Evolutionary conservation across 2,329 filamentous ascomycete species (phyloP), one percentile per base, ranked within the genome.

Genomic region (Coleophoma crateriformis): DNA sequence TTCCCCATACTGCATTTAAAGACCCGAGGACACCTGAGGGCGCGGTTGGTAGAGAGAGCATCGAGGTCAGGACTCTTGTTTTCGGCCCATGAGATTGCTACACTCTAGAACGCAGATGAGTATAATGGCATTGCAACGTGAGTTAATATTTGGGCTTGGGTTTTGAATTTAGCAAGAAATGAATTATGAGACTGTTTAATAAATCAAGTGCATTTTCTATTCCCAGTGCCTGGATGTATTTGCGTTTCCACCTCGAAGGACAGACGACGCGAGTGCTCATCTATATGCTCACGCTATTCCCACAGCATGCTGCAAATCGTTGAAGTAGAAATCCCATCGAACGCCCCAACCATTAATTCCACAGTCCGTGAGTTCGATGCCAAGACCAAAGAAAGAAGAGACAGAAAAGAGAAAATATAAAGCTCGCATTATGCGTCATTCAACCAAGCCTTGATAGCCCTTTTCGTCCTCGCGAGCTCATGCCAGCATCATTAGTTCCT

Each of bases 11-110:
- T 44, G 90, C 90, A 1, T 96, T 96, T 68, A 72, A 77, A 37
- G 87, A 96, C 64, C 85, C 87, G 2, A 73, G 84, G 52, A 89
- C 87, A 1, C 79, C 82, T 3, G 70, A 75, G 15, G 86, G 84
- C 42, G 88, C 87, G 4, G 81, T 83, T 55, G 79, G 79, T 0
- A 77, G 90, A 56, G 88, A 95, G 73, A 95, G 90, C 64, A 95
- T 96, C 64, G 91, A 96, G 68, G 87, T 96, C 14, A 78, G 91
- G 59, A 84, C 88, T 34, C 73, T 96, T 66, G 87, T 96, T 0
- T 95, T 96, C 75, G 87, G 86, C 13, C 61, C 60, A 46, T 64
- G 49, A 60, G 35, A 45, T 12, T n/a, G 35, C 27, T 7, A 4
- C 19, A 19, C 19, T 19, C 19, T 27, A 27, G 8, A 27, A 27